Evolutionary conservation across 371 early-diverging fungal species (phyloP).

Genomic region (Apophysomyces elegans): DNA sequence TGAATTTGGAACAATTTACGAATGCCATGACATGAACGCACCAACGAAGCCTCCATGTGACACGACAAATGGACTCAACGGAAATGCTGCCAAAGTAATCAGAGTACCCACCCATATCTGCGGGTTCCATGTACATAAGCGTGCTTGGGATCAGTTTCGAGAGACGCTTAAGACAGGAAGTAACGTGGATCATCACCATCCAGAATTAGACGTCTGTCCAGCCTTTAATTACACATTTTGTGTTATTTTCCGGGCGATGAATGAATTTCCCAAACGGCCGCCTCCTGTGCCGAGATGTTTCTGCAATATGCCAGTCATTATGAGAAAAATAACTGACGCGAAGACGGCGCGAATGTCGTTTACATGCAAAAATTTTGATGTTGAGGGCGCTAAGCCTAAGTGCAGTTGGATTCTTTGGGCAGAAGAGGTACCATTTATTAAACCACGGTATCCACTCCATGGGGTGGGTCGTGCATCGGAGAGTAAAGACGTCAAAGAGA

Average conservation of each 20-base stretch:
- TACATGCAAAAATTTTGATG: constrained; percentile 30
- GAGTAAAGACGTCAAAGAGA: neutral
- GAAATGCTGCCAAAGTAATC: neutral
- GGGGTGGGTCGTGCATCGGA: neutral
- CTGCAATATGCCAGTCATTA: constrained; percentile 18
- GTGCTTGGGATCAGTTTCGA: constrained; percentile 36
- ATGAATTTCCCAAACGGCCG: constrained; percentile 16
- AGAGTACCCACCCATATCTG: constrained; percentile 27
- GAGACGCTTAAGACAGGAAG: constrained; percentile 9
- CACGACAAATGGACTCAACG: neutral
- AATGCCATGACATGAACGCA: constrained; percentile 29
- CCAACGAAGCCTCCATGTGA: neutral
- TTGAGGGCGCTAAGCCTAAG: constrained; percentile 33
- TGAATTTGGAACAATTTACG: constrained; percentile 35
- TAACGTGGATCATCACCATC: constrained; percentile 25
- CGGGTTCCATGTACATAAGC: constrained; percentile 53
- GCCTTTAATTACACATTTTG: constrained; percentile 55
- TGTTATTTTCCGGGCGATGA: constrained; percentile 33
- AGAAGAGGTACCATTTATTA: constrained; percentile 32
- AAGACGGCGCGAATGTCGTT: constrained; percentile 21
- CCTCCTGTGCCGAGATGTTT: constrained; percentile 25
- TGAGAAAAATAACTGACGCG: constrained; percentile 1
- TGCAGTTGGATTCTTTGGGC: constrained; percentile 39
- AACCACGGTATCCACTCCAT: neutral
- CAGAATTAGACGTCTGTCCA: constrained; percentile 43